Percentiles rank a stretch among this genome's conserved stretches.
Conservation (phyloP, 345 rosid genomes). For the Psidium guajava region DNA sequence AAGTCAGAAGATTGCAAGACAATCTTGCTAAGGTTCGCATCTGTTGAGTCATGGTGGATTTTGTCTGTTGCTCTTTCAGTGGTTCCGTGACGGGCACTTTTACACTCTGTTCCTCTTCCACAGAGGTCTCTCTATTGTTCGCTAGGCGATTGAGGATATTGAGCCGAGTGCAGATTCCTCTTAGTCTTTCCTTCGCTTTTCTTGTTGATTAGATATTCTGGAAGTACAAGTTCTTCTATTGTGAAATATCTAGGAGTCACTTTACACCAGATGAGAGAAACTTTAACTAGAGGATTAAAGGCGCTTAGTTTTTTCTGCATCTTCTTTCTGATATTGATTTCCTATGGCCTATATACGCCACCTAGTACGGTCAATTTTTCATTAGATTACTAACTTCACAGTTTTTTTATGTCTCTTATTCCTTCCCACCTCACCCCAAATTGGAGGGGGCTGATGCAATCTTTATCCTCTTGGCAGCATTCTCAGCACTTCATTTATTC, state of each 20-base stretch:
- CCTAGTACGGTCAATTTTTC: background rate
- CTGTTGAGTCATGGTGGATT: background rate
- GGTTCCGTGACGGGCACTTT: background rate
- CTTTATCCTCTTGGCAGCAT: slow-evolving; percentile 33
- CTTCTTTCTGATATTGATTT: background rate
- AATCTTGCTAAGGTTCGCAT: slow-evolving; percentile 64
- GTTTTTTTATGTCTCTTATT: background rate
- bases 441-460: background rate
- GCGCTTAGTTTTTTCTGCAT: background rate
- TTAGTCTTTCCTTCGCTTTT: background rate
- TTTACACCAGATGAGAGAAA: background rate
- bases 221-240: background rate
- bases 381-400: background rate
- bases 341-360: background rate
- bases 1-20: slow-evolving; percentile 39
- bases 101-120: background rate
- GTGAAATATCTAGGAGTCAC: background rate
- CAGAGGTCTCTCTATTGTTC: background rate
- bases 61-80: background rate
- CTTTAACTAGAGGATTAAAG: background rate
- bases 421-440: background rate
- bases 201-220: background rate
- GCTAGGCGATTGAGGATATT: background rate
- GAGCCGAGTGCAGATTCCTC: background rate
- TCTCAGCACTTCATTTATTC: slow-evolving; percentile 80